Percentiles rank a stretch among this genome's conserved stretches.
These are phyloP conservation scores for Saturnispora gosingensis DNA, from an alignment of 805 yeast genomes.

Conservation along the genomic window DNA sequence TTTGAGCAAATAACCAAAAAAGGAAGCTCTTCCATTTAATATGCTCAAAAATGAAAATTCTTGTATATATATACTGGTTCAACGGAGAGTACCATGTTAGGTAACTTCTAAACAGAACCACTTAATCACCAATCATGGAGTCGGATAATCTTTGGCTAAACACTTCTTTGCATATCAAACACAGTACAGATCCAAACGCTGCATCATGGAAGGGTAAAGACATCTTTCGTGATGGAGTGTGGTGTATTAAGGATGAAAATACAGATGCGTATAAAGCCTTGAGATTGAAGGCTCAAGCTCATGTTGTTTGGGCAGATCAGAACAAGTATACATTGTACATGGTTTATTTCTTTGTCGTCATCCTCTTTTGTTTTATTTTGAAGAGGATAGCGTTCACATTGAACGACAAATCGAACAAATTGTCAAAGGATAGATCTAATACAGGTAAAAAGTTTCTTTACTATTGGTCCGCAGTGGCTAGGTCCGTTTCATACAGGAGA, in stretches of 20 bases:
- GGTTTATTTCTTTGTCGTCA: constrained; percentile 32
- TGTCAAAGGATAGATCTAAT: constrained; percentile 4
- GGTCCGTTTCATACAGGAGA: constrained; percentile 27
- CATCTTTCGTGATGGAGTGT: constrained; percentile 9
- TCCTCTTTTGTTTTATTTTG: constrained; percentile 27
- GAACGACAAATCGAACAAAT: constrained; percentile 11
- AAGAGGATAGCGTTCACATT: constrained; percentile 22
- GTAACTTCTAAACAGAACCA: background rate
- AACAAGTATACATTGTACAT: constrained; percentile 31
- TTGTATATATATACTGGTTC: background rate
- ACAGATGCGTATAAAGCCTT: constrained; percentile 20
- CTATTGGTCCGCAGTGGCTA: constrained; percentile 22
- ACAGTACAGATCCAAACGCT: background rate
- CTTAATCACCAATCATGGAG: background rate
- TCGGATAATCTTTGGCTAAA: background rate
- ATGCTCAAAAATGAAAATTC: background rate
- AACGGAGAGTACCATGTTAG: background rate
- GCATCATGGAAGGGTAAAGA: constrained; percentile 8
- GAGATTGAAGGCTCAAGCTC: constrained; percentile 24
- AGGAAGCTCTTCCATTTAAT: background rate
- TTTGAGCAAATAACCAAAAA: background rate
- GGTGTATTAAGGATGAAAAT: constrained; percentile 15
- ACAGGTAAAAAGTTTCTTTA: constrained; percentile 8
- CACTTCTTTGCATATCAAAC: background rate
- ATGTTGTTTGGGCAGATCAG: constrained; percentile 24